Percentiles rank a stretch among this genome's conserved stretches.
These are phyloP conservation scores for Chaetomium strumarium DNA, from an alignment of 2,329 filamentous ascomycete species.

Conservation along the genomic window DNA sequence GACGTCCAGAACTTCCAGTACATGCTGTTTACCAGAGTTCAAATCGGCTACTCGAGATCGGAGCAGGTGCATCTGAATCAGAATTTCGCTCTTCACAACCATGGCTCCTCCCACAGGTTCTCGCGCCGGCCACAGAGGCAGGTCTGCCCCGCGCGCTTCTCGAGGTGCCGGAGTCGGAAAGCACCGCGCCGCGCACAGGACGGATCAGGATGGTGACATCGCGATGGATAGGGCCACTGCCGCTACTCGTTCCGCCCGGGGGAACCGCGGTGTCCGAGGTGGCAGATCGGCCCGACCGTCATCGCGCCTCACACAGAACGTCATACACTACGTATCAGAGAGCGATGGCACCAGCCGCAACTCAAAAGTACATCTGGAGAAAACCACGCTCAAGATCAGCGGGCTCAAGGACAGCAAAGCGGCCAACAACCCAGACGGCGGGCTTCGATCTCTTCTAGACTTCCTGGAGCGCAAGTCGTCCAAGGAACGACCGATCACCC, in stretches of 20 bases:
- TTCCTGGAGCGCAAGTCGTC: slow-evolving; percentile 69
- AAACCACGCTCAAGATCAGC: slow-evolving; percentile 43
- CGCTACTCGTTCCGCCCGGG: slow-evolving; percentile 12
- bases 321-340: slow-evolving; percentile 18
- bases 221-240: slow-evolving; percentile 44
- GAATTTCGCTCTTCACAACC: not conserved
- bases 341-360: not conserved
- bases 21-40: not conserved
- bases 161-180: slow-evolving; percentile 47
- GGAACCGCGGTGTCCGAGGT: slow-evolving; percentile 10
- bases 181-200: slow-evolving; percentile 36
- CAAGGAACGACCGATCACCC: slow-evolving; percentile 51
- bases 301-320: slow-evolving; percentile 20
- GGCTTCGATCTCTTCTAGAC: slow-evolving; percentile 55
- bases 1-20: not conserved
- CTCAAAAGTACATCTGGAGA: slow-evolving; percentile 26
- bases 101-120: slow-evolving; percentile 31
- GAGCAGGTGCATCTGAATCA: not conserved
- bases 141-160: slow-evolving; percentile 4
- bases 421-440: slow-evolving; percentile 58
- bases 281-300: slow-evolving; percentile 12
- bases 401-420: slow-evolving; percentile 67
- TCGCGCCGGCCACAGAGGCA: slow-evolving; percentile 4
- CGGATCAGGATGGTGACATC: slow-evolving; percentile 55
- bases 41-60: not conserved